phyloP scores from a whole-genome alignment of 805 yeast species.

The Candida succiphila region DNA sequence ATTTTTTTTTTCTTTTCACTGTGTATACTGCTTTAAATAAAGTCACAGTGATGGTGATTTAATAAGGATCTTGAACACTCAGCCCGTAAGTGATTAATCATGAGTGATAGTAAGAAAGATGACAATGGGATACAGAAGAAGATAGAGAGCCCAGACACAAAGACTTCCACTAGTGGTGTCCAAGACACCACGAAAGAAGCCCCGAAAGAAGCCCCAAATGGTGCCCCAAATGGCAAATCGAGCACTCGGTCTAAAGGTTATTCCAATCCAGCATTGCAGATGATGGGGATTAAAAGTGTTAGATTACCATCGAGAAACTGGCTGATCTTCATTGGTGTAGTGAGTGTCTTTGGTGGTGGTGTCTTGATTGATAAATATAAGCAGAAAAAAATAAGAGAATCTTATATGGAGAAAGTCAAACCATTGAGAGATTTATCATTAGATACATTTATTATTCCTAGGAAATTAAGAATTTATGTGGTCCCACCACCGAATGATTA shows the following conservation, averaged over 20 bases:
- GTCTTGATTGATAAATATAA: slow-evolving; percentile 68
- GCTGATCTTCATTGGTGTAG: slow-evolving; percentile 76
- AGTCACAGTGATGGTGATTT: too few species aligned
- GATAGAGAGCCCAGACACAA: too few species aligned
- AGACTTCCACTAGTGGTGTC: too few species aligned
- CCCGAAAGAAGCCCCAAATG: too few species aligned
- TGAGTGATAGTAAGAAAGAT: too few species aligned
- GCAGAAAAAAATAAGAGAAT: slow-evolving; percentile 53
- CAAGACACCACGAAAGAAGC: too few species aligned
- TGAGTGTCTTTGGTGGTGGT: slow-evolving; percentile 63
- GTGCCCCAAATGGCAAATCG: too few species aligned
- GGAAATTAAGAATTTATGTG: slow-evolving; percentile 72
- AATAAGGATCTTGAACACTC: too few species aligned
- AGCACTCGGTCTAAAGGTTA: slow-evolving; percentile 31
- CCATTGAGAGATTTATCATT: slow-evolving; percentile 34
- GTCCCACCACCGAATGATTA: slow-evolving; percentile 98
- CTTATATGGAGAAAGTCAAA: slow-evolving; percentile 47
- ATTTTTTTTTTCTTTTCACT: too few species aligned
- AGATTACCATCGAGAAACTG: slow-evolving; percentile 87
- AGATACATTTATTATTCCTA: slow-evolving; percentile 42
- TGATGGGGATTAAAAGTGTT: slow-evolving; percentile 75
- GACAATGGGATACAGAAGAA: too few species aligned
- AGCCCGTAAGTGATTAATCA: too few species aligned
- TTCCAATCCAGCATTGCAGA: slow-evolving; percentile 70
- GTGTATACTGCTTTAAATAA: too few species aligned